Conservation (phyloP, 2,329 filamentous ascomycete species). For the Trematosphaeria pertusa region DNA sequence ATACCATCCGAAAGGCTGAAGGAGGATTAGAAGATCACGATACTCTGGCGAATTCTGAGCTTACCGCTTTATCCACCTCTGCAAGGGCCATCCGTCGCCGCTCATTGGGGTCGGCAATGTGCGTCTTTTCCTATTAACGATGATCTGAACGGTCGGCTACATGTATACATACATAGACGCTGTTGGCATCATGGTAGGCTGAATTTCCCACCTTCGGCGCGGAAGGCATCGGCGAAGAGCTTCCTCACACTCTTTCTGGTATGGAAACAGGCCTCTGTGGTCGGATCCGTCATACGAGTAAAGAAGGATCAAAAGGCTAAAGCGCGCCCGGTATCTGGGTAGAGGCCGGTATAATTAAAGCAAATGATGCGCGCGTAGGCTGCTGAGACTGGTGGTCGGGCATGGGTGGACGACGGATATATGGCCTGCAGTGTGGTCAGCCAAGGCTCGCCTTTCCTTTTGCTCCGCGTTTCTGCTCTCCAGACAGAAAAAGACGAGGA, state of each 20-base stretch:
- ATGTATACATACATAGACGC: constrained; percentile 11
- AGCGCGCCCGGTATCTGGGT: not conserved
- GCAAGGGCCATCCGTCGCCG: constrained; percentile 45
- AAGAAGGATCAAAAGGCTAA: not conserved
- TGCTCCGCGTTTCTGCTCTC: constrained; percentile 4
- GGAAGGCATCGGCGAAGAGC: not conserved
- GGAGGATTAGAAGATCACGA: no score
- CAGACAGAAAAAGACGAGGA: constrained; percentile 1
- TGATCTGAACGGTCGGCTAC: not conserved
- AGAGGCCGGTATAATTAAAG: not conserved
- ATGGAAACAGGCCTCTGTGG: not conserved
- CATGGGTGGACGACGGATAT: not conserved
- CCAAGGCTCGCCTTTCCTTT: constrained; percentile 4
- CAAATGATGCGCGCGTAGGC: not conserved
- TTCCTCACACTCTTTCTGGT: constrained; percentile 2
- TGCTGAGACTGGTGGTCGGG: not conserved
- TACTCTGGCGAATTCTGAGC: no score
- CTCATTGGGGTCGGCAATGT: constrained; percentile 45
- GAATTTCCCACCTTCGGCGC: constrained; percentile 11
- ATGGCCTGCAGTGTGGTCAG: not conserved
- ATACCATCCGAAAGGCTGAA: constrained; percentile 63
- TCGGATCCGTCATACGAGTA: constrained; percentile 5
- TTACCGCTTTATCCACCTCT: constrained; percentile 46
- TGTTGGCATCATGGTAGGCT: constrained; percentile 14
- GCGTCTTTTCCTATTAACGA: constrained; percentile 14